Evolutionary conservation across 1,139 yeast genomes (phyloP).

Genomic region (Tardiomyces digboiensis): DNA sequence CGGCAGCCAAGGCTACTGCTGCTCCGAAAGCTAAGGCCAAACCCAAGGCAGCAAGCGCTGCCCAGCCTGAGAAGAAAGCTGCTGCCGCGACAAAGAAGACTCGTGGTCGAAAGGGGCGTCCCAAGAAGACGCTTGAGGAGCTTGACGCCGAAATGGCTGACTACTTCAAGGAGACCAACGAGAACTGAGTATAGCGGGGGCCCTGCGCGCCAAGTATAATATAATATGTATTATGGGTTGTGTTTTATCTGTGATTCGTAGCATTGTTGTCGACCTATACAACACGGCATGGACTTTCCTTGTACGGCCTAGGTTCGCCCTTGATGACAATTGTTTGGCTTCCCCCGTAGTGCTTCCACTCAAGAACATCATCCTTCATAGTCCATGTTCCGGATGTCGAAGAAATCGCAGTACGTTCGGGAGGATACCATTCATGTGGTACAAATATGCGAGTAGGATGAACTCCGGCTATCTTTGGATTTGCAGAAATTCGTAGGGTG

Average conservation of each 20-base stretch:
- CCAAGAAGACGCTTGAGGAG: constrained; percentile 53
- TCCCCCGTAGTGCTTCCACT: neutral
- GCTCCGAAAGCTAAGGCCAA: neutral
- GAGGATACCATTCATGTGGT: neutral
- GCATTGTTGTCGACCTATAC: neutral
- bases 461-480: neutral
- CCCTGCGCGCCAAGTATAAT: too few species aligned
- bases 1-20: neutral
- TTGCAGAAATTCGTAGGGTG: constrained; percentile 14
- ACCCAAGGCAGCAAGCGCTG: neutral
- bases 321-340: neutral
- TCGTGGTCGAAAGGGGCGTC: constrained; percentile 3
- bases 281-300: neutral
- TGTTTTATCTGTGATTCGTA: neutral
- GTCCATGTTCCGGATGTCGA: neutral
- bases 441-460: neutral
- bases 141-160: constrained; percentile 71
- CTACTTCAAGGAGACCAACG: constrained; percentile 40
- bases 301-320: neutral
- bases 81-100: neutral
- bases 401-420: neutral
- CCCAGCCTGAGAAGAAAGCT: neutral
- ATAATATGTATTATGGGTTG: neutral
- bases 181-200: too few species aligned
- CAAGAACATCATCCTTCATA: neutral